A percentile compares a stretch with the other conserved stretches of the same genome.
phyloP scores from a whole-genome alignment of 441 rosid species.

The Adansonia grandidieri region DNA sequence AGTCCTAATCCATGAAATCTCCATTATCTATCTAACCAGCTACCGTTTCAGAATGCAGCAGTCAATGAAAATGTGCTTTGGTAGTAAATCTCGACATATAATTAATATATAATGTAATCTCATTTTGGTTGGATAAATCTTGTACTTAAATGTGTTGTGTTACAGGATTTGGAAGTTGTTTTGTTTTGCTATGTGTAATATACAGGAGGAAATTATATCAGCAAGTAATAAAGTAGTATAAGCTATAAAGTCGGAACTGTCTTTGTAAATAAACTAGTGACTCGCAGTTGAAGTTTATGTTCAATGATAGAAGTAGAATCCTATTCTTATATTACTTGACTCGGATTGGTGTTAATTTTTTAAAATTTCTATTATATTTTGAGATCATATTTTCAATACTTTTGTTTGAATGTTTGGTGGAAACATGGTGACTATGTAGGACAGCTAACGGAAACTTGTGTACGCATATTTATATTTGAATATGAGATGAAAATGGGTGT shows the following conservation, averaged over 20 bases:
- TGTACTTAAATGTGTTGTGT: not conserved
- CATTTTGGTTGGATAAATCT: not conserved
- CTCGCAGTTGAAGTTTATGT: not conserved
- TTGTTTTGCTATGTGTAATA: slow-evolving; percentile 7
- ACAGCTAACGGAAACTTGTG: too few species aligned
- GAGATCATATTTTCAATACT: too few species aligned
- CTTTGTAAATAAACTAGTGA: not conserved
- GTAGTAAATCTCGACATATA: not conserved
- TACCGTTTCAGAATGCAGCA: not conserved
- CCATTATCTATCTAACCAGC: not conserved
- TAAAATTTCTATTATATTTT: too few species aligned
- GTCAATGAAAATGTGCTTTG: not conserved
- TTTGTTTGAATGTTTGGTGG: too few species aligned
- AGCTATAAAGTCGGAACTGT: not conserved
- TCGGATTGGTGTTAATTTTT: too few species aligned
- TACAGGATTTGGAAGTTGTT: not conserved
- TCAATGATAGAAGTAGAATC: not conserved
- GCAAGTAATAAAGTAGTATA: not conserved
- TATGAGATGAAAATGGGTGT: too few species aligned
- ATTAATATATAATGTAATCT: not conserved
- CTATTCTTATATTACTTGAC: too few species aligned
- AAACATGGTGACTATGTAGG: too few species aligned
- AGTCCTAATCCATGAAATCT: not conserved
- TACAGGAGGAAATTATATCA: not conserved
- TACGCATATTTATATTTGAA: too few species aligned